Base-by-base conservation (phyloP, 2,329 filamentous ascomycete species). In the Xylaria hypoxylon region DNA sequence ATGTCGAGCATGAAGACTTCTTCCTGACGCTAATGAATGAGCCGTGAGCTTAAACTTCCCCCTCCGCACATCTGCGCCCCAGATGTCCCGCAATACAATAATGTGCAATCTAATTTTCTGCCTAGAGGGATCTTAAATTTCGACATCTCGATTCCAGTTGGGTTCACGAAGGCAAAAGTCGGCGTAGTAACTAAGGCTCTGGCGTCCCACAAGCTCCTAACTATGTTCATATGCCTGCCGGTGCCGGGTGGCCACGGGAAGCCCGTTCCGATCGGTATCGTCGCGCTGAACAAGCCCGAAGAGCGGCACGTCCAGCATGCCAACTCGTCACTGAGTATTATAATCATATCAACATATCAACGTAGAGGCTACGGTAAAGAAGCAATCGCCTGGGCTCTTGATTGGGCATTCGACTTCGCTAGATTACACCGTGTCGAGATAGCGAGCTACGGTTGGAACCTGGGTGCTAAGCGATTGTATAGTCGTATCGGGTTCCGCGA, bases 401-500 rank as follows among this genome's bases (percentile, higher is more conserved):
- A 61, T 3, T 70, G 68, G 68, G 68, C 45, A 0, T 70, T 70
- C 47, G 59, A 60, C 28, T 57, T 56, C 28, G 68, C 67, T 10
- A 11, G 62, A 15, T 45, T 70, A 50, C 68, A 70, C 45, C 63
- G 68, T n/a, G 59, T 70, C n/a, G 67, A 69, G 45, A 40, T 65
- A 8, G 19, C 22, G 7, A 50, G 31, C 26, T 67, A 51, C 31
- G 26, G 28, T n/a, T 69, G 67, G 64, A 70, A 69, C 50, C 17
- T n/a, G 3, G 68, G 63, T 11, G 67, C 63, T 6, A 44, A 55
- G 22, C 53, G 66, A 11, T 33, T 70, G 17, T 70, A 69, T 13
- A 22, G 15, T 7, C 24, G 42, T 2, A 15, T 69, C 5, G 68
- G 68, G 5, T 70, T 70, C 42, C 28, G 13, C 15, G 35, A 57